phyloP scores from a whole-genome alignment of 495 filamentous ascomycete genomes.

The Talaromyces nanjingensis region DNA sequence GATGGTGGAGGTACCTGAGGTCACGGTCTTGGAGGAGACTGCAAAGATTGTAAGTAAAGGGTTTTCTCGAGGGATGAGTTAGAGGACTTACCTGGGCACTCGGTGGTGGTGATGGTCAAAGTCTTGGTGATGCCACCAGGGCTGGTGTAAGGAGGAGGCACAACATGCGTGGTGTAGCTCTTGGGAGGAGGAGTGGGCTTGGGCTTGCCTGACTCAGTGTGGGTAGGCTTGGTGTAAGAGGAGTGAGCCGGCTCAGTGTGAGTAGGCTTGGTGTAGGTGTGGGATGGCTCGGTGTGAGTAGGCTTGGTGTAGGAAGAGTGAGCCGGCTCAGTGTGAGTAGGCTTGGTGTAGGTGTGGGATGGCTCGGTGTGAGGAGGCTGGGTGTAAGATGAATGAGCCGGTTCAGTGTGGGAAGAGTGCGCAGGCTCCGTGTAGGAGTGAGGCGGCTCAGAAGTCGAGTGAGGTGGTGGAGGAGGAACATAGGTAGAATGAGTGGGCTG shows the following conservation, averaged over 20 bases:
- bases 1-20: constrained; percentile 4
- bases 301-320: background rate
- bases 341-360: background rate
- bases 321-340: background rate
- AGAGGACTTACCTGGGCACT: constrained; percentile 4
- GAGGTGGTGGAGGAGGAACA: background rate
- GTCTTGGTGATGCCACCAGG: constrained; percentile 3
- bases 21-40: constrained; percentile 5
- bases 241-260: background rate
- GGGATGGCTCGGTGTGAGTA: background rate
- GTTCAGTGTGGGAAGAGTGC: background rate
- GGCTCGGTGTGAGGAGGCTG: constrained; percentile 2
- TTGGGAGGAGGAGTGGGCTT: constrained; percentile 9
- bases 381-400: background rate
- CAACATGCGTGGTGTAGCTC: constrained; percentile 4
- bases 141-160: constrained; percentile 5
- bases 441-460: constrained; percentile 1
- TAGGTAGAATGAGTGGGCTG: background rate
- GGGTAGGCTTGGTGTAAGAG: background rate
- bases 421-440: constrained; percentile 4
- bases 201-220: background rate
- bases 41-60: background rate
- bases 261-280: constrained; percentile 1
- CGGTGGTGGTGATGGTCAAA: constrained; percentile 8
- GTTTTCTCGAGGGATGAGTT: background rate